These are phyloP conservation scores for Zygoascus ofunaensis DNA, from an alignment of 805 yeast genomes.

Conservation along the genomic window DNA sequence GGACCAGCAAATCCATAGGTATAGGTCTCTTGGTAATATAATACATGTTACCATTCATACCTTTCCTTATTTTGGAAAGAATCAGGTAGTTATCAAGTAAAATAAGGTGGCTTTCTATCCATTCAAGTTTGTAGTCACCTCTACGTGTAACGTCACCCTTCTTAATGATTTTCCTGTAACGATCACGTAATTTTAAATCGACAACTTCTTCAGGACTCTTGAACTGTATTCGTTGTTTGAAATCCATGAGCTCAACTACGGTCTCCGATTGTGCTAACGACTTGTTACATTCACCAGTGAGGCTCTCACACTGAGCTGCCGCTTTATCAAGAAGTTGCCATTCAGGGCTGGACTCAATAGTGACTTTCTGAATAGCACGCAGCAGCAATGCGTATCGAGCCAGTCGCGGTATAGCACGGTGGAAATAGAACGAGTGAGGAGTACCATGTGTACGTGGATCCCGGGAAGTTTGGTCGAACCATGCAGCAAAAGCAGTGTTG, in stretches of 20 bases:
- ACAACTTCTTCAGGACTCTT: conserved; percentile 37
- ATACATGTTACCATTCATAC: conserved; percentile 26
- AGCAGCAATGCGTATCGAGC: conserved; percentile 56
- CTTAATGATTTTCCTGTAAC: conserved; percentile 46
- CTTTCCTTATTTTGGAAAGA: conserved; percentile 30
- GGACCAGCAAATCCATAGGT: conserved; percentile 46
- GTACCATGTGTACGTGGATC: conserved; percentile 35
- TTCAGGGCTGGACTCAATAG: conserved; percentile 43
- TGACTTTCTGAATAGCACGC: conserved; percentile 45
- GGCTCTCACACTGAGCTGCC: conserved; percentile 41
- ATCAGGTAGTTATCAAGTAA: conserved; percentile 60
- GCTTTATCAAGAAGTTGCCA: conserved; percentile 43
- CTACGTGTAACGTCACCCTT: conserved; percentile 53
- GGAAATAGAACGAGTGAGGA: conserved; percentile 40
- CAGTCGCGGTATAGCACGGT: conserved; percentile 46
- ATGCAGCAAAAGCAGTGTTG: conserved; percentile 40
- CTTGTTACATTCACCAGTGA: conserved; percentile 53
- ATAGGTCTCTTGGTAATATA: conserved; percentile 26
- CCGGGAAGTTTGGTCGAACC: conserved; percentile 48
- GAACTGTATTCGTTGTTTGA: conserved; percentile 48
- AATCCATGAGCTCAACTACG: conserved; percentile 42
- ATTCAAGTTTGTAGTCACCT: conserved; percentile 56
- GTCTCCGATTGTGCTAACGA: conserved; percentile 55
- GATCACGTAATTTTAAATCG: conserved; percentile 44
- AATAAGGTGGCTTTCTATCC: conserved; percentile 43